A percentile compares a stretch with the other conserved stretches of the same genome.
These are phyloP conservation scores for Hexamita inflata DNA, from an alignment of 208 protist genomes.

Conservation along the genomic window DNA sequence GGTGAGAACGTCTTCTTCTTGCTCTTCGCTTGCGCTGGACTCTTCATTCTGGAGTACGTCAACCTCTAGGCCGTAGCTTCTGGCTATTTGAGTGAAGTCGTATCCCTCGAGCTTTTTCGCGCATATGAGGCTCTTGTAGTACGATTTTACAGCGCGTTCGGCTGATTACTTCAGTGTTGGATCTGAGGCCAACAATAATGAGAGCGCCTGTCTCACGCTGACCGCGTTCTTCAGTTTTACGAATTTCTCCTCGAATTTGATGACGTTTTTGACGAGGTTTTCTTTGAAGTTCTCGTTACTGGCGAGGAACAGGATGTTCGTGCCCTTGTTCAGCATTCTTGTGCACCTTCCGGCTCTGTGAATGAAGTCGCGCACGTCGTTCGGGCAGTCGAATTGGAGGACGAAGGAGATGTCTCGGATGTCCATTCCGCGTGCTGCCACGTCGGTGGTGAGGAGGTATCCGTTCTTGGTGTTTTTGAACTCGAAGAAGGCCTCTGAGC, in stretches of 20 bases:
- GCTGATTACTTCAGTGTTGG: neutral
- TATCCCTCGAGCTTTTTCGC: too few species aligned
- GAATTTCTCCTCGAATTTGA: neutral
- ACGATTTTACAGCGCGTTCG: neutral
- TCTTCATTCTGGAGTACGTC: too few species aligned
- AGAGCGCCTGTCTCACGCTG: neutral
- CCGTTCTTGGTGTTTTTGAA: conserved; percentile 7
- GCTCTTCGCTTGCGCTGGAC: too few species aligned
- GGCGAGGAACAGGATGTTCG: neutral
- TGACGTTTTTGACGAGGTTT: neutral
- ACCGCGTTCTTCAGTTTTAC: neutral
- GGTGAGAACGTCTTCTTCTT: too few species aligned
- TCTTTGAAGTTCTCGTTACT: neutral
- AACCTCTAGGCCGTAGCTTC: too few species aligned
- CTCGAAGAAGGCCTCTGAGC: conserved; percentile 30
- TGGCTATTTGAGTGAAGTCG: too few species aligned
- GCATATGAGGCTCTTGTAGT: too few species aligned
- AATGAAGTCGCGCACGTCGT: conserved; percentile 55
- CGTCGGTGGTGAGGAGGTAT: conserved; percentile 59
- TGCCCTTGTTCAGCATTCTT: neutral
- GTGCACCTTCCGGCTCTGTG: conserved; percentile 48
- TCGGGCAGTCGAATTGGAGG: conserved; percentile 52
- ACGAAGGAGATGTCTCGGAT: conserved; percentile 65
- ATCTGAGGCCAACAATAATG: neutral
- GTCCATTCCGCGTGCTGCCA: conserved; percentile 64